A percentile compares a stretch with the other conserved stretches of the same genome.
These are phyloP conservation scores for Fusarium falciforme DNA, from an alignment of 2,329 filamentous ascomycete species.

Conservation along the genomic window DNA sequence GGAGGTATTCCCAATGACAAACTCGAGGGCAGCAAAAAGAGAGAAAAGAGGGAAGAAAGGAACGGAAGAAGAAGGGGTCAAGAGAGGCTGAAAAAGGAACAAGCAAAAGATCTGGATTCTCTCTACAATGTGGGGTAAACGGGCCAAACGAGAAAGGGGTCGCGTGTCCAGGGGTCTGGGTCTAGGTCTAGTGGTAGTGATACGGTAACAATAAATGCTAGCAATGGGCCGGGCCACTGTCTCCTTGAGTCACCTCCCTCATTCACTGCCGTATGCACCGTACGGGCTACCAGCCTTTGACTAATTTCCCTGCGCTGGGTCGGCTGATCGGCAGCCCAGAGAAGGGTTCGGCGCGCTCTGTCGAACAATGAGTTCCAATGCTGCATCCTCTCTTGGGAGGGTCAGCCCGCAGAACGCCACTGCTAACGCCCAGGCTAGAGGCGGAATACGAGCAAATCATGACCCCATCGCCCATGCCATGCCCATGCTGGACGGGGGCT, in stretches of 20 bases:
- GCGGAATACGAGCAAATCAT: conserved; percentile 4
- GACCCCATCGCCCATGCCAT: not conserved
- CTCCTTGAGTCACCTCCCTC: not conserved
- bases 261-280: not conserved
- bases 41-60: conserved; percentile 5
- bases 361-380: not conserved
- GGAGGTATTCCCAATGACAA: not conserved
- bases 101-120: conserved; percentile 17
- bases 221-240: too few species aligned
- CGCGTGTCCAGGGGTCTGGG: conserved; percentile 32
- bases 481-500: not conserved
- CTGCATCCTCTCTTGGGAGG: not conserved
- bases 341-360: not conserved
- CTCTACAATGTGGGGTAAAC: conserved; percentile 34
- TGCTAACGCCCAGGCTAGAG: not conserved
- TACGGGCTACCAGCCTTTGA: not conserved
- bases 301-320: not conserved
- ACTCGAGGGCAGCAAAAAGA: not conserved
- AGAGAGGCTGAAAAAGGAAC: not conserved
- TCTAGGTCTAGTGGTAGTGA: not conserved
- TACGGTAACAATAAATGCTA: not conserved
- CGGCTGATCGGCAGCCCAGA: conserved; percentile 3
- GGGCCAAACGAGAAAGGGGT: conserved; percentile 40
- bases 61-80: conserved; percentile 8
- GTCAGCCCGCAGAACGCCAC: not conserved